phyloP scores from a whole-genome alignment of 2,329 filamentous ascomycete species.

The Hymenoscyphus linearis region DNA sequence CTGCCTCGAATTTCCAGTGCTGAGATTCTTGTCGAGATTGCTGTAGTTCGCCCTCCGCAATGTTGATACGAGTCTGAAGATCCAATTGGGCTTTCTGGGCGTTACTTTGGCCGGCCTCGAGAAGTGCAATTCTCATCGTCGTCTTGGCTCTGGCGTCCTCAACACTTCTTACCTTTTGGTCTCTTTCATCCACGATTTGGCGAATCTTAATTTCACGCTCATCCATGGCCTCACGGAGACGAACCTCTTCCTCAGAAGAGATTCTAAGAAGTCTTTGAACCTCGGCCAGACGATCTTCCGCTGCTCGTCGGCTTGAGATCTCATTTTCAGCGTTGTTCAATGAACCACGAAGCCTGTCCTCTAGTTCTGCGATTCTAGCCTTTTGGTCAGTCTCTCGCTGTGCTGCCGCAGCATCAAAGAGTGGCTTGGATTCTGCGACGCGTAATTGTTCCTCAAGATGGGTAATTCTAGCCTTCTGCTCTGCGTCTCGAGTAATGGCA shows the following conservation, averaged over 20 bases:
- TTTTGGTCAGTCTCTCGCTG: constrained; percentile 20
- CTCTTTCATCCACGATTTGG: constrained; percentile 63
- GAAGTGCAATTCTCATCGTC: constrained; percentile 56
- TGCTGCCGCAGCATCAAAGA: constrained; percentile 36
- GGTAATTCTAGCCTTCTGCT: constrained; percentile 40
- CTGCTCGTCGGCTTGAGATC: constrained; percentile 54
- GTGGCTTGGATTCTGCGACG: constrained; percentile 51
- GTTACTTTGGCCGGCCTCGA: constrained; percentile 62
- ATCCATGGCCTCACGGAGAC: constrained; percentile 61
- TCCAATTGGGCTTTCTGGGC: constrained; percentile 50
- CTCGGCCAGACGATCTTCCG: constrained; percentile 68
- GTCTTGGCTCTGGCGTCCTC: constrained; percentile 52
- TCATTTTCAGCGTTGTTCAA: constrained; percentile 62
- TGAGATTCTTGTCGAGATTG: constrained; percentile 51
- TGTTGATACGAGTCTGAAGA: constrained; percentile 49
- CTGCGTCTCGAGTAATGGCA: constrained; percentile 19
- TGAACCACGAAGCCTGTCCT: constrained; percentile 60
- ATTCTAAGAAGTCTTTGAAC: constrained; percentile 64
- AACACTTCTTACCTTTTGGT: constrained; percentile 57
- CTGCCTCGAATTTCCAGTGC: constrained; percentile 59
- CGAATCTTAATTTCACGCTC: constrained; percentile 63
- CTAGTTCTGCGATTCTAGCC: constrained; percentile 53
- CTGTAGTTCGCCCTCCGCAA: constrained; percentile 50
- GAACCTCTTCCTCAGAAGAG: constrained; percentile 66
- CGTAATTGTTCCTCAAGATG: constrained; percentile 59